Conservation (phyloP, 202 grass and related monocot species). For the Setaria italica region DNA sequence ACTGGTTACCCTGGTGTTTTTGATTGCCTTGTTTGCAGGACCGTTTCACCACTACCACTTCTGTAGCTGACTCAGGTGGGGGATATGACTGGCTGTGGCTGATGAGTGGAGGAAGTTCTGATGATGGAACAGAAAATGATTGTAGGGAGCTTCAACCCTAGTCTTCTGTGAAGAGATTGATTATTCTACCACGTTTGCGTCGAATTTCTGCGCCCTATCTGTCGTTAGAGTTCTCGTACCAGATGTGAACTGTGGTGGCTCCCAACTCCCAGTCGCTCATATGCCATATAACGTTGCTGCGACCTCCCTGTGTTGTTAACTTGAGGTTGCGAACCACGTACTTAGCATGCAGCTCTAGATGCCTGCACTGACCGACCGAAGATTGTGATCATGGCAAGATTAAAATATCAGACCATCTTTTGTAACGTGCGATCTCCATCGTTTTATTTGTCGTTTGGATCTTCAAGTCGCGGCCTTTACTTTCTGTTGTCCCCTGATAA, state of each 20-base stretch:
- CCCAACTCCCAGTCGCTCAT: constrained; percentile 17
- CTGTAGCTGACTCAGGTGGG: constrained; percentile 4
- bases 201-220: background rate
- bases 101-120: constrained; percentile 38
- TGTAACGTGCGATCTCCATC: background rate
- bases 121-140: constrained; percentile 16
- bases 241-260: constrained; percentile 13
- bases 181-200: background rate
- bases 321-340: background rate
- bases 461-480: no score
- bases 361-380: background rate
- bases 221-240: constrained; percentile 1
- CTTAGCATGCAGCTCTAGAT: constrained; percentile 10
- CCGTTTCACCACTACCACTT: constrained; percentile 8
- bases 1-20: constrained; percentile 18
- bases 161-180: background rate
- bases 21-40: constrained; percentile 37
- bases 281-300: constrained; percentile 15
- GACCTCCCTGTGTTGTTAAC: constrained; percentile 1
- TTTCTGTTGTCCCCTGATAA: background rate
- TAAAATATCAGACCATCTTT: background rate
- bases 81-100: constrained; percentile 23
- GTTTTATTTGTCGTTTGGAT: background rate
- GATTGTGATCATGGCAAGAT: constrained; percentile 25
- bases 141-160: background rate